Evolutionary conservation across 768 basidiomycete genomes (phyloP).

Genomic region (Termitomyces sp.): DNA sequence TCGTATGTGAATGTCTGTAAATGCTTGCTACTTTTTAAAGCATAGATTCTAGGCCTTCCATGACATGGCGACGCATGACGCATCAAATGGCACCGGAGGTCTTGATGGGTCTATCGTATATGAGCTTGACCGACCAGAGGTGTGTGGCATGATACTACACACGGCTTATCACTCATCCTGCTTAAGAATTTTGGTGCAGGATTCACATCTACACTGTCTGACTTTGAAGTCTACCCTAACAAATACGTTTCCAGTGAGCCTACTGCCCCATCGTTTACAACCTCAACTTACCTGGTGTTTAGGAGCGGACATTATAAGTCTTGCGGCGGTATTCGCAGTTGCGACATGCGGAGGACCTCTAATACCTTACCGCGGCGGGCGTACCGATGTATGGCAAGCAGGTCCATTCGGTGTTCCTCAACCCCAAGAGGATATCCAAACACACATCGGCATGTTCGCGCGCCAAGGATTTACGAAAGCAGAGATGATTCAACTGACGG

Average conservation of each 20-base stretch:
- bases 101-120: constrained; percentile 46
- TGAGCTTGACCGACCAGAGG: constrained; percentile 37
- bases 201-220: constrained; percentile 36
- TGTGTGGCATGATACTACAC: constrained; percentile 15
- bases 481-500: constrained; percentile 49
- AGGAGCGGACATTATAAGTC: constrained; percentile 43
- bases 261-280: background rate
- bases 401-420: constrained; percentile 38
- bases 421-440: constrained; percentile 34
- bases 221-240: constrained; percentile 37
- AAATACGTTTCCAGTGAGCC: constrained; percentile 39
- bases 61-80: constrained; percentile 44
- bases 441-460: constrained; percentile 33
- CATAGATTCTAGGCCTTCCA: constrained; percentile 36
- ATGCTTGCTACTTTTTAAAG: background rate
- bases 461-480: constrained; percentile 36
- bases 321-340: constrained; percentile 32
- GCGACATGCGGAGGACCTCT: constrained; percentile 42
- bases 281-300: background rate
- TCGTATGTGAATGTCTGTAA: constrained; percentile 19
- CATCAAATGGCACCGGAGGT: constrained; percentile 42
- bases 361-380: constrained; percentile 36
- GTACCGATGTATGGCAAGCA: constrained; percentile 33
- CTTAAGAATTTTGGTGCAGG: constrained; percentile 43
- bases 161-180: background rate